phyloP scores from a whole-genome alignment of 176 grass and related monocot genomes.

The Puccinellia tenuiflora region DNA sequence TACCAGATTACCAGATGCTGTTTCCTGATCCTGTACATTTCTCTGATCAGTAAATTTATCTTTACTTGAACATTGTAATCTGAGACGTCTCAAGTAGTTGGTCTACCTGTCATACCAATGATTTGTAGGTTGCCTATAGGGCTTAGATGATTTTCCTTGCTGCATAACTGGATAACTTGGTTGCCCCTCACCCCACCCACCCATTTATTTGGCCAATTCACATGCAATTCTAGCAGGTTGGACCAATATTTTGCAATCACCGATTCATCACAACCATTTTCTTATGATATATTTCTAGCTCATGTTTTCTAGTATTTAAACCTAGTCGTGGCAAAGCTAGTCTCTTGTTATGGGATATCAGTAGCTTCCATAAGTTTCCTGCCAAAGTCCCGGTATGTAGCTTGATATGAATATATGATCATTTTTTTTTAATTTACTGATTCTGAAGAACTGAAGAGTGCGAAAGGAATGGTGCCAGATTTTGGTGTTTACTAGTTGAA shows the following conservation, averaged over 20 bases:
- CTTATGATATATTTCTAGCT: background rate
- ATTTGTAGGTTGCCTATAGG: no score
- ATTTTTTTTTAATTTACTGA: no score
- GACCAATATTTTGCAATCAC: background rate
- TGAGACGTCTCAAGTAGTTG: background rate
- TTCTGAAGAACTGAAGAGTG: constrained; percentile 52
- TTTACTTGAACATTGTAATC: background rate
- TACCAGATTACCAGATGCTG: background rate
- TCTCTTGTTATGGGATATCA: background rate
- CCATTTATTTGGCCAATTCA: background rate
- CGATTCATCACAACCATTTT: background rate
- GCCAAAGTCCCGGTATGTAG: no score
- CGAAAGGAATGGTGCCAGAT: constrained; percentile 72
- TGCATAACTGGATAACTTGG: background rate
- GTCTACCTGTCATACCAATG: background rate
- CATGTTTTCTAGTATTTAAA: background rate
- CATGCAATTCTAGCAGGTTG: background rate
- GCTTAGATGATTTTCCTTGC: background rate
- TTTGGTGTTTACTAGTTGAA: constrained; percentile 72
- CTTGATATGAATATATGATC: no score
- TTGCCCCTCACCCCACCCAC: no score
- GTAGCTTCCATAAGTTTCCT: background rate
- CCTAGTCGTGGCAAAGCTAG: background rate
- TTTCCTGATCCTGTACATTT: constrained; percentile 30
- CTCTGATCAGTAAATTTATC: constrained; percentile 23